A percentile compares a stretch with the other conserved stretches of the same genome.
These are phyloP conservation scores for Aspergillus proliferans DNA, from an alignment of 2,329 filamentous ascomycete genomes.

Conservation along the genomic window DNA sequence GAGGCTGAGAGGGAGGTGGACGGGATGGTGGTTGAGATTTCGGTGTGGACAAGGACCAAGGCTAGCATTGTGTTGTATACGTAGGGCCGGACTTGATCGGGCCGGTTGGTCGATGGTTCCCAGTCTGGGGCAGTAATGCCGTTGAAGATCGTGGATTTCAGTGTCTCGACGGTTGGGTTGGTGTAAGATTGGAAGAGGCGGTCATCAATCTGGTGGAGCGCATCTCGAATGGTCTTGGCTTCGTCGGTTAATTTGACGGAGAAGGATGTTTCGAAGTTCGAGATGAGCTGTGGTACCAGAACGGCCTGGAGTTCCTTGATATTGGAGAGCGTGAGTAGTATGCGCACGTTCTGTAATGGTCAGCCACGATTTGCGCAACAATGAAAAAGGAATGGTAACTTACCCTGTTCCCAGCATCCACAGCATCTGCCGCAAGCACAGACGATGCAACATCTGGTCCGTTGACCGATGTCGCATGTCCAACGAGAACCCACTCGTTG, in stretches of 20 bases:
- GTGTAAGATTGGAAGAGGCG: constrained; percentile 92
- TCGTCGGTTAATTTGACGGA: constrained; percentile 92
- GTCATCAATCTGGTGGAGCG: constrained; percentile 81
- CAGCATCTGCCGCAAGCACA: constrained; percentile 42
- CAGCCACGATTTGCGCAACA: no score
- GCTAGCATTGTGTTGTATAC: constrained; percentile 79
- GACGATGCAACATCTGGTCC: constrained; percentile 31
- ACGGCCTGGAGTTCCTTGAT: constrained; percentile 75
- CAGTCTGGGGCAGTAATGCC: constrained; percentile 68
- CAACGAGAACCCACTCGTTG: constrained; percentile 48
- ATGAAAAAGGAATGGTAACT: constrained; percentile 14
- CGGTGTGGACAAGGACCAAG: constrained; percentile 85
- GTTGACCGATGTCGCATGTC: constrained; percentile 22
- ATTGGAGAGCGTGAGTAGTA: constrained; percentile 90
- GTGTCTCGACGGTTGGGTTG: constrained; percentile 61
- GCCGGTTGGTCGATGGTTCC: constrained; percentile 56
- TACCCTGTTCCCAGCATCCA: constrained; percentile 51
- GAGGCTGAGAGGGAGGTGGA: constrained; percentile 65
- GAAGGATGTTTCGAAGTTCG: constrained; percentile 89
- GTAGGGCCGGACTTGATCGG: constrained; percentile 75
- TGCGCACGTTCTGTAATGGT: constrained; percentile 67
- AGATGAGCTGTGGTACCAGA: constrained; percentile 79
- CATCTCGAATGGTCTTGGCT: constrained; percentile 82
- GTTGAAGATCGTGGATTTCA: constrained; percentile 63
- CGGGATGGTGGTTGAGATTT: constrained; percentile 71